Base-by-base conservation (phyloP, 257 asterid species). In the Scutellaria barbata region DNA sequence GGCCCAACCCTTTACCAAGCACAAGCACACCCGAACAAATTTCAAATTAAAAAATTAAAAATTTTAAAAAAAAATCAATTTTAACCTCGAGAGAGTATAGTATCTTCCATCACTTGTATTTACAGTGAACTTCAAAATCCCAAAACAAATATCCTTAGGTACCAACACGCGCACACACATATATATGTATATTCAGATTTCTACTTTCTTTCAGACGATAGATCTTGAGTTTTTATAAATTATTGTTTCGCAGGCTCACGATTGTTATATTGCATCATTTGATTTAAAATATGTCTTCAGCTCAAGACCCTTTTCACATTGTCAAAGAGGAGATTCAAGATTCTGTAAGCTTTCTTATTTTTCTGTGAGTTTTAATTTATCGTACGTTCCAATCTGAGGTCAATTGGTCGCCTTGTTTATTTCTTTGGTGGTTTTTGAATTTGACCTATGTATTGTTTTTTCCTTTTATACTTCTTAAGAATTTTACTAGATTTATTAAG, bases 271-370 rank as follows among this genome's bases (percentile, higher is more conserved):
- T 63, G 73, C 51, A 45, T 18, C 37, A 13, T 78, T 77, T 65
- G 77, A 75, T 37, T 51, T 25, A 47, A 62, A 74, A 20, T 48
- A 92, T 93, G 98, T 90, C 96, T 84, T 87, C 97, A 69, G 97
- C 95, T 58, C 95, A 93, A 75, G 98, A 93, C 78, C 98, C 98
- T 8, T 93, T 93, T 73, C 87, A 93, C 85, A 90, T 93, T 73
- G 97, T 93, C 46, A 93, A 89, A 84, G 98, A 90, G 81, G 98
- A 93, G 90, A 89, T 89, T 85, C 97, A 93, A 66, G 97, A 93
- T 69, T 90, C 97, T 72, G 98, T 90, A 83, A 87, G 94, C 75
- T 30, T 47, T 35, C 62, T 52, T 30, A 65, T 52, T 53, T 16
- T 0, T 1, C 45, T 46, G 41, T 60, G 2, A 25, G n/a, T 0